Percentiles rank a stretch among this genome's conserved stretches.
Conservation (phyloP, 139 green algal species). For the Micractinium conductrix region DNA sequence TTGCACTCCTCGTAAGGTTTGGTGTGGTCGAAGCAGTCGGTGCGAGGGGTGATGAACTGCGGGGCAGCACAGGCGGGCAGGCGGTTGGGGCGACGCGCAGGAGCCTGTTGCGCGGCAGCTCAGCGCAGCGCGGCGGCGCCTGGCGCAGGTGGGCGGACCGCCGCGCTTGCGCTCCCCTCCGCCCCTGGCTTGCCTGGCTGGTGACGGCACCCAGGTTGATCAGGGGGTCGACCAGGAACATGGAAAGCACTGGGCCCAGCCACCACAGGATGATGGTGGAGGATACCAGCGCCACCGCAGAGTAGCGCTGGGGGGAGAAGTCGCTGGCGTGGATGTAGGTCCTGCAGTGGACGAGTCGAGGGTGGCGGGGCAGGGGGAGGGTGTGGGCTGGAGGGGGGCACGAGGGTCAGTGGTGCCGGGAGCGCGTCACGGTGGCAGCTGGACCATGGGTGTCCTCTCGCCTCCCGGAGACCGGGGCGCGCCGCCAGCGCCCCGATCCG, state of each 20-base stretch:
- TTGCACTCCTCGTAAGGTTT: constrained; percentile 22
- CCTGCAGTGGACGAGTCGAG: background rate
- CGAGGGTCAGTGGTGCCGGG: background rate
- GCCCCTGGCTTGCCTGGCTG: background rate
- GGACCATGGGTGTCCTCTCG: background rate
- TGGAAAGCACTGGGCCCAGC: constrained; percentile 37
- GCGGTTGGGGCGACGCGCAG: too few relatives aligned
- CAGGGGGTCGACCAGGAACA: constrained; percentile 46
- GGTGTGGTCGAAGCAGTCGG: constrained; percentile 42
- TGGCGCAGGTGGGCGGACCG: background rate
- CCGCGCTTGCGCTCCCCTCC: background rate
- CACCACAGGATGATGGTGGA: constrained; percentile 23
- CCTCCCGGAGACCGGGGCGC: background rate
- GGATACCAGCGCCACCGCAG: background rate
- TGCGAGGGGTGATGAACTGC: constrained; percentile 39
- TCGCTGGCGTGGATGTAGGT: constrained; percentile 9
- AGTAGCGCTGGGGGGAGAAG: background rate
- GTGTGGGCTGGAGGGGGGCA: background rate
- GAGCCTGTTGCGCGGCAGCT: background rate
- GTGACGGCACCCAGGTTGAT: constrained; percentile 29
- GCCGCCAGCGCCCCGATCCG: too few relatives aligned
- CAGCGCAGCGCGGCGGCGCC: background rate
- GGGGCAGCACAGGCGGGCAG: background rate
- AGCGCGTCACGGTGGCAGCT: background rate
- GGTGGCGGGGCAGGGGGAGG: background rate